These are phyloP conservation scores for Acanthochlamys bracteata DNA, from an alignment of 106 monocot species.

Conservation along the genomic window DNA sequence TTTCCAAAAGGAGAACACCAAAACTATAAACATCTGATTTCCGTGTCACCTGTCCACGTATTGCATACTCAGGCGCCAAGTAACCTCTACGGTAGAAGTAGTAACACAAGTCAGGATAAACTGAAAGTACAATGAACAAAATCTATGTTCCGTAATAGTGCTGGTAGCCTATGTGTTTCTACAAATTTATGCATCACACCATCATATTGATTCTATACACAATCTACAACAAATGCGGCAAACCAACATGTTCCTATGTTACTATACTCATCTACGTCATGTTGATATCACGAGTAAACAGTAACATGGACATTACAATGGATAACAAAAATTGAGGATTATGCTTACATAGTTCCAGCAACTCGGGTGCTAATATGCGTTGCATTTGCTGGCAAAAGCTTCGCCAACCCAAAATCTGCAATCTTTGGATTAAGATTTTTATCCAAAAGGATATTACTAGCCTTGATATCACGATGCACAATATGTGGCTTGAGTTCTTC, in stretches of 20 bases:
- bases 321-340: neutral
- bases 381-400: slow-evolving; percentile 48
- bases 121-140: too few relatives aligned
- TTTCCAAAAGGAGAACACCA: slow-evolving; percentile 72
- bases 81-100: slow-evolving; percentile 39
- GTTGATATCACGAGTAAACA: too few relatives aligned
- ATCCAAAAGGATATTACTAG: slow-evolving; percentile 75
- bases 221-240: neutral
- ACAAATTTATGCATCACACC: neutral
- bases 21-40: slow-evolving; percentile 71
- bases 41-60: slow-evolving; percentile 60
- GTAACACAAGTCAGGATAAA: slow-evolving; percentile 1
- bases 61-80: slow-evolving; percentile 73
- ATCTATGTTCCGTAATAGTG: neutral
- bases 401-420: slow-evolving; percentile 77
- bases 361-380: slow-evolving; percentile 76
- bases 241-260: neutral
- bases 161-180: neutral
- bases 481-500: slow-evolving; percentile 54
- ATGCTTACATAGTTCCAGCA: slow-evolving; percentile 66
- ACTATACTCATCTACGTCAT: too few relatives aligned
- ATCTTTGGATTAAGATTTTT: slow-evolving; percentile 59
- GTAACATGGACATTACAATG: too few relatives aligned
- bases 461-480: slow-evolving; percentile 67
- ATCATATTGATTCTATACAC: too few relatives aligned